Conservation (phyloP, 1,139 yeast species). For the Scheffersomyces quercinus region DNA sequence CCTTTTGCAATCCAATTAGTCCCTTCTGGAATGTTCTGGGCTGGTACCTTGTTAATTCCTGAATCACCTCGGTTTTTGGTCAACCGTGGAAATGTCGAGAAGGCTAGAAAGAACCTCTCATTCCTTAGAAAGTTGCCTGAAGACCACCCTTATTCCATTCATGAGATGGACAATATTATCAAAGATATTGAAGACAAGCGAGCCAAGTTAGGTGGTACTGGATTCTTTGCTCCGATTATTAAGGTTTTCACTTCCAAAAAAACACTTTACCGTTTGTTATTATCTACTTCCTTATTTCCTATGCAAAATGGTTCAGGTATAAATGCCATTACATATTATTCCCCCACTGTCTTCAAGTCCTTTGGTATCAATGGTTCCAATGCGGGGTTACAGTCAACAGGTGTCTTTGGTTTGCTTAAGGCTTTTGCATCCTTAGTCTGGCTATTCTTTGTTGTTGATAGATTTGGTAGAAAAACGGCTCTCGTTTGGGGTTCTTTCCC, state of each 20-base stretch:
- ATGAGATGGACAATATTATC: constrained; percentile 25
- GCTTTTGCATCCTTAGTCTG: constrained; percentile 43
- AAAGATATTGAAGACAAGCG: constrained; percentile 23
- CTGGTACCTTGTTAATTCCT: constrained; percentile 38
- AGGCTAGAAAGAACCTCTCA: constrained; percentile 34
- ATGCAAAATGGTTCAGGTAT: constrained; percentile 39
- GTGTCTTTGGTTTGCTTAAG: constrained; percentile 57
- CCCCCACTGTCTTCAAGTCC: constrained; percentile 33
- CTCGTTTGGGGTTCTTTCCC: constrained; percentile 41
- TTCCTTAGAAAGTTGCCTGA: constrained; percentile 27
- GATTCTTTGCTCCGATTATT: constrained; percentile 28
- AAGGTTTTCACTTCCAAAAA: constrained; percentile 22
- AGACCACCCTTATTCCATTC: constrained; percentile 26
- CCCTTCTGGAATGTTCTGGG: constrained; percentile 44
- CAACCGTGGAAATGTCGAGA: constrained; percentile 30
- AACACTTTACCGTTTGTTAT: constrained; percentile 25
- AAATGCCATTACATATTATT: constrained; percentile 36
- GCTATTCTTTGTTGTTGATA: constrained; percentile 48
- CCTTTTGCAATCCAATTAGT: constrained; percentile 42
- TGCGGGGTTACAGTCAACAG: constrained; percentile 56
- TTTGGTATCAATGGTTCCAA: constrained; percentile 30
- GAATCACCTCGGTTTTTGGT: constrained; percentile 54
- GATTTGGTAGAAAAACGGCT: constrained; percentile 48
- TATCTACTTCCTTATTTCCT: constrained; percentile 29
- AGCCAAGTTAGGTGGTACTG: constrained; percentile 17